Evolutionary conservation across 805 yeast genomes (phyloP).

Genomic region (Groenewaldozyma tartarivorans): DNA sequence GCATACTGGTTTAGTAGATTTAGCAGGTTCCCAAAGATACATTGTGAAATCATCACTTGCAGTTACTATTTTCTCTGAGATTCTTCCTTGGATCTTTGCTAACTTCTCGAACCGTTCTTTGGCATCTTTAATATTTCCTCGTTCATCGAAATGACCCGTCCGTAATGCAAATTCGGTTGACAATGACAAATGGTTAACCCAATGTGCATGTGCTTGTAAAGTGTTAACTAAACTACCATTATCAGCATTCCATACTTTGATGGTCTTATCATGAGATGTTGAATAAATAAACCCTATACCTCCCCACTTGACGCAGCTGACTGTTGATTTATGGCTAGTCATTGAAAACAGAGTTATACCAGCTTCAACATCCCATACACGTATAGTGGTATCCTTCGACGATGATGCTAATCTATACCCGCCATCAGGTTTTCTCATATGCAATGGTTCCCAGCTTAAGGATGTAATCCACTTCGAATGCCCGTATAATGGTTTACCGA

Average conservation of each 20-base stretch:
- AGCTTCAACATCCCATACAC: slow-evolving; percentile 77
- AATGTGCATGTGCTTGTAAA: slow-evolving; percentile 85
- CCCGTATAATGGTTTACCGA: slow-evolving; percentile 69
- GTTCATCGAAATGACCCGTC: slow-evolving; percentile 81
- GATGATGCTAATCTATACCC: slow-evolving; percentile 70
- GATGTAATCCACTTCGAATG: slow-evolving; percentile 87
- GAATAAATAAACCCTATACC: slow-evolving; percentile 78
- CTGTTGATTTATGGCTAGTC: slow-evolving; percentile 82
- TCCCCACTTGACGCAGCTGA: slow-evolving; percentile 96
- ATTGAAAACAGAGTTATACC: slow-evolving; percentile 60
- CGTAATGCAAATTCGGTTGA: slow-evolving; percentile 85
- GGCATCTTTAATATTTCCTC: slow-evolving; percentile 31
- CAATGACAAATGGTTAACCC: slow-evolving; percentile 91
- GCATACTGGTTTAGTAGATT: slow-evolving; percentile 70
- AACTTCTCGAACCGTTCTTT: slow-evolving; percentile 52
- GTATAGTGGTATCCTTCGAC: slow-evolving; percentile 84
- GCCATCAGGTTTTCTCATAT: slow-evolving; percentile 50
- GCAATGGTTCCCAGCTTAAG: slow-evolving; percentile 90
- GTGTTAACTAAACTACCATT: slow-evolving; percentile 73
- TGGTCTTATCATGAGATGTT: slow-evolving; percentile 90
- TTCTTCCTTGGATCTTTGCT: slow-evolving; percentile 46
- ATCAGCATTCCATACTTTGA: slow-evolving; percentile 80
- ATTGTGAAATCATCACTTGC: slow-evolving; percentile 97
- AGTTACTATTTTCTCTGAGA: slow-evolving; percentile 74
- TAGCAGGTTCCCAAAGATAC: slow-evolving; percentile 92